Base-by-base conservation (phyloP, 805 yeast genomes). In the Gaillardinia entomophila region DNA sequence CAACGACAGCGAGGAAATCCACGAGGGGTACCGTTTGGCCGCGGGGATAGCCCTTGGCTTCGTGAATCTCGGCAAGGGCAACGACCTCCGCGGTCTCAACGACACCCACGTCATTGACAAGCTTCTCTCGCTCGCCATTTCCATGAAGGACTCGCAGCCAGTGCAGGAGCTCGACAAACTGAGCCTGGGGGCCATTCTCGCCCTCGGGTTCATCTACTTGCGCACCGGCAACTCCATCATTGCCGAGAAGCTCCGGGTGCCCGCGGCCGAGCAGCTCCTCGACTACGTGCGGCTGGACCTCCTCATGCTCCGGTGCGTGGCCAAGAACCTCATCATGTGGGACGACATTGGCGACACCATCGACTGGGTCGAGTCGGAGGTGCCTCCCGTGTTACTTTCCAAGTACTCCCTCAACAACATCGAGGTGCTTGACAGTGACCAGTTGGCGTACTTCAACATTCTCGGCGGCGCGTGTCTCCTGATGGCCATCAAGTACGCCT, bases 11-110 rank as follows among this genome's bases (percentile, higher is more conserved):
- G 69, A 62, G 19, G 58, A 70, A 28, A 77, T 78, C 2, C 78
- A 76, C 54, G 96, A 89, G 54, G 83, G 89, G 1, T 90, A 89
- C 47, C 62, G 94, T 34, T 60, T 86, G 10, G 84, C 95, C 1
- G 94, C 95, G 1, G 98, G 98, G 0, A 73, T 90, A 26, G 77
- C 95, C 0, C 57, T 89, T 12, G 99, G 99, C 0, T 73, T 79
- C 35, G 78, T 88, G 12, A 88, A 89, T 47, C 54, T 88, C 19
- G 96, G 94, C 1, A 73, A 75, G 35, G 95, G 92, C 1, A 71
- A 72, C 32, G 75, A 72, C 37, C 55, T 81, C 30, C 61, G 71
- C 30, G 79, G 79, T 0, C 54, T 76, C 27, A 72, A 72, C 38
- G 92, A 82, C 48, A 68, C 81, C 0, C 78, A 71, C 43, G 71